Evolutionary conservation across 768 basidiomycete species (phyloP), one percentile per base, ranked within the genome.

Genomic region (Dacryopinax spathularia): DNA sequence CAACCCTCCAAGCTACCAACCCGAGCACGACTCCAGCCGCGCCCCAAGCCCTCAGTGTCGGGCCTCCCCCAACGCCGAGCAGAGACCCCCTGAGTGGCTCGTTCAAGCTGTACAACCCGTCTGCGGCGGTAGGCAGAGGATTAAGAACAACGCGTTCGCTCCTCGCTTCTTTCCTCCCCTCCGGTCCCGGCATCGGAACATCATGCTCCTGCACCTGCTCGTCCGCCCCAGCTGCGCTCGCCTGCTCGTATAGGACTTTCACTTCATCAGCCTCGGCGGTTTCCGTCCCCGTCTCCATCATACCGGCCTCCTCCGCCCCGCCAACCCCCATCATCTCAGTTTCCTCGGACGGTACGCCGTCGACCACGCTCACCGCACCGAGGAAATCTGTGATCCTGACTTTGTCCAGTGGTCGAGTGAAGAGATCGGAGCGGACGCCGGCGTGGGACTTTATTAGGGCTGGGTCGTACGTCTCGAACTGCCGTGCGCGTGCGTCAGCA

Each of bases 351-450:
- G 62, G 61, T 22, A 75, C 71, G 16, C 92, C 76, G 68, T 97
- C 91, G 0, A 87, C 90, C 64, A 88, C 86, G 16, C 88, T 79
- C 18, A 96, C 90, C 1, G 90, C 93, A 1, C 91, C 91, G 68
- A 93, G 86, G 72, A 93, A 93, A 72, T 92, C 89, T 2, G 89
- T 91, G 62, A 92, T 79, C 1, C 81, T 77, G 0, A 82, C 79
- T 9, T 79, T 70, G 44, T 82, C 77, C 1, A 69, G 78, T 6
- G 82, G 78, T 43, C 88, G 80, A 9, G 72, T 72, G 76, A 91
- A 97, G 18, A 93, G 80, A 71, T 90, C 89, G 27, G 83, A 83
- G 60, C 93, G 86, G 20, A 97, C 86, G n/a, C 95, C 95, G 0
- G 93, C 81, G 70, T 89, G 83, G 0, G 95, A 97, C 63, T 82